Evolutionary conservation across 306 rosid species (phyloP).

Genomic region (Biancaea sappan): DNA sequence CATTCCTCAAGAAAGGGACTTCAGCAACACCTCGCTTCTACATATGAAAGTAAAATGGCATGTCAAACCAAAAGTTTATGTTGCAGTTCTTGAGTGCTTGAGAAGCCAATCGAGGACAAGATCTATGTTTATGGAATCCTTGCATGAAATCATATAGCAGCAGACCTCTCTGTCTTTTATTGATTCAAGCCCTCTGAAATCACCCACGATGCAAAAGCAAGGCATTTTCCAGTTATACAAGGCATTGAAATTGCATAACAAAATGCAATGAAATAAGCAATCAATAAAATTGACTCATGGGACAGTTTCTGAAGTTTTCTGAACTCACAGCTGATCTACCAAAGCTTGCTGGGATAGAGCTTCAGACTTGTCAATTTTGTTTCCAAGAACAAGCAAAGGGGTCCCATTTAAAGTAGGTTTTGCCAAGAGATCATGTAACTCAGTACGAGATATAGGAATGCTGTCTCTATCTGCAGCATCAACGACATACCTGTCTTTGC

Average conservation of each 20-base stretch:
- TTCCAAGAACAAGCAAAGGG: conserved; percentile 89
- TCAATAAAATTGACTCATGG: not conserved
- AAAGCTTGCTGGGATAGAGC: conserved; percentile 90
- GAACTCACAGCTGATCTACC: conserved; percentile 87
- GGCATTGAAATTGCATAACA: conserved; percentile 12
- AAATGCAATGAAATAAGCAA: not conserved
- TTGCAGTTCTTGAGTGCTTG: conserved; percentile 85
- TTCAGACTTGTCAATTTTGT: conserved; percentile 92
- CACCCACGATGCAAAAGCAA: conserved; percentile 28
- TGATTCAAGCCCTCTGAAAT: conserved; percentile 82
- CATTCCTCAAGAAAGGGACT: conserved; percentile 26
- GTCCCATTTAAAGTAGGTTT: conserved; percentile 77
- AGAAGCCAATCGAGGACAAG: conserved; percentile 94
- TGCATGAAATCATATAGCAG: conserved; percentile 98
- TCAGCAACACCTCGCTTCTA: conserved; percentile 26
- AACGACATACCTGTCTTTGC: conserved; percentile 73
- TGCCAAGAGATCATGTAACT: conserved; percentile 81
- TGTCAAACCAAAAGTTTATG: conserved; percentile 40
- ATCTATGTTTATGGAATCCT: conserved; percentile 91
- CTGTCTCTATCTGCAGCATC: conserved; percentile 97
- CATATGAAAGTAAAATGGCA: conserved; percentile 16
- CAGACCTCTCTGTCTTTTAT: conserved; percentile 81
- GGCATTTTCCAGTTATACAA: conserved; percentile 11
- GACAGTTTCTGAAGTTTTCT: conserved; percentile 6
- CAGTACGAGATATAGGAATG: conserved; percentile 82